A percentile compares a stretch with the other conserved stretches of the same genome.
phyloP scores from a whole-genome alignment of 352 stramenopile genomes.

The Blastocystis sp. region DNA sequence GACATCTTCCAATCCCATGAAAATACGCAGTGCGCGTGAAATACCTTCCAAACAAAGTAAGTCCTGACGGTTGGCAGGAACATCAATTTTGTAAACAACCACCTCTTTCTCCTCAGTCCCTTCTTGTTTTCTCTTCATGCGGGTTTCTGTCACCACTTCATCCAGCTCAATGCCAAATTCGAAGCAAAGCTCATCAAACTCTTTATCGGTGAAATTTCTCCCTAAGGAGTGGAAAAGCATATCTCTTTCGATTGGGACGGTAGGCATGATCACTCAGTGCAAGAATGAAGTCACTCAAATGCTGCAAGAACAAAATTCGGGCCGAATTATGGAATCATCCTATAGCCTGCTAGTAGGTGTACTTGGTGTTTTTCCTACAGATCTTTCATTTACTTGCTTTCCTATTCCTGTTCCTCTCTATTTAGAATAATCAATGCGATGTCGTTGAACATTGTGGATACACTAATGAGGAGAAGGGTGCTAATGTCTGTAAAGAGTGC shows the following conservation, averaged over 20 bases:
- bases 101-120: slow-evolving; percentile 68
- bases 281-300: not conserved
- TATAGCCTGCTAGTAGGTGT: not conserved
- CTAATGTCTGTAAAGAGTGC: not conserved
- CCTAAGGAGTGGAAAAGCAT: slow-evolving; percentile 91
- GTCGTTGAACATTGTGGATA: not conserved
- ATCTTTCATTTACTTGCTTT: not conserved
- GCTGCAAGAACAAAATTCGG: too few relatives aligned
- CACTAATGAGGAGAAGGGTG: not conserved
- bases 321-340: too few relatives aligned
- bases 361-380: not conserved
- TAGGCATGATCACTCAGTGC: slow-evolving; percentile 82
- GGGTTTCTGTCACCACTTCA: slow-evolving; percentile 78
- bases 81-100: slow-evolving; percentile 99
- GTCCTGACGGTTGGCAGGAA: slow-evolving; percentile 98
- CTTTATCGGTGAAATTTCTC: slow-evolving; percentile 90
- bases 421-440: not conserved
- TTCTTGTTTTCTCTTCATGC: slow-evolving; percentile 68
- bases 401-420: not conserved
- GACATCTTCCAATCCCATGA: slow-evolving; percentile 86
- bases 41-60: slow-evolving; percentile 97
- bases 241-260: slow-evolving; percentile 89
- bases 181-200: slow-evolving; percentile 99
- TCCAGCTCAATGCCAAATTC: slow-evolving; percentile 99
- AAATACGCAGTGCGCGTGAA: slow-evolving; percentile 87